A percentile compares a stretch with the other conserved stretches of the same genome.
Conservation (phyloP, 495 filamentous ascomycete species). For the Beverwykella pulmonaria region DNA sequence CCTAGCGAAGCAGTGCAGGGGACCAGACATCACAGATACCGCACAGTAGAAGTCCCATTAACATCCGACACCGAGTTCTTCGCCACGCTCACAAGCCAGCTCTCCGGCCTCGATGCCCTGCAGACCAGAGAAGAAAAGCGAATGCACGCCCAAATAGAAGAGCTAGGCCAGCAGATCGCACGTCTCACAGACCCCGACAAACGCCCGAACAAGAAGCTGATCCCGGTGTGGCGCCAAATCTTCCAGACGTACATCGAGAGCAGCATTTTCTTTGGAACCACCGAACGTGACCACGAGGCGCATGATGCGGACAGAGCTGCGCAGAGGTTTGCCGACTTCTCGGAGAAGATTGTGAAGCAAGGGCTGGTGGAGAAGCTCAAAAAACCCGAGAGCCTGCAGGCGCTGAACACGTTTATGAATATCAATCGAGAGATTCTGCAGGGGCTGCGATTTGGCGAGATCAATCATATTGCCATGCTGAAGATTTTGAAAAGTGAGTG, state of each 20-base stretch:
- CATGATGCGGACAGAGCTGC: conserved; percentile 59
- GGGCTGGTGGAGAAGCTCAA: conserved; percentile 60
- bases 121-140: conserved; percentile 59
- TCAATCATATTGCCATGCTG: conserved; percentile 67
- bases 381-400: conserved; percentile 56
- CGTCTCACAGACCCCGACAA: conserved; percentile 60
- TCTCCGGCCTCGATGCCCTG: conserved; percentile 61
- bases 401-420: conserved; percentile 63
- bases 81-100: conserved; percentile 61
- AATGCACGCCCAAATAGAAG: conserved; percentile 57
- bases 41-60: conserved; percentile 65
- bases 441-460: conserved; percentile 71
- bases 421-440: conserved; percentile 67
- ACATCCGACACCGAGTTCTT: conserved; percentile 71
- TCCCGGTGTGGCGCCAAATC: conserved; percentile 71
- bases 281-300: conserved; percentile 61
- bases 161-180: conserved; percentile 60
- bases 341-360: conserved; percentile 43
- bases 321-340: conserved; percentile 38
- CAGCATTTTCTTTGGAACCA: conserved; percentile 72
- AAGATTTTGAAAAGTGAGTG: conserved; percentile 77
- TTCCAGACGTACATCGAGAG: conserved; percentile 71
- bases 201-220: conserved; percentile 59
- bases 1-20: neutral
- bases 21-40: conserved; percentile 5